These are phyloP conservation scores for Hanseniaspora uvarum DNA, from an alignment of 1,139 yeast species.

Conservation along the genomic window DNA sequence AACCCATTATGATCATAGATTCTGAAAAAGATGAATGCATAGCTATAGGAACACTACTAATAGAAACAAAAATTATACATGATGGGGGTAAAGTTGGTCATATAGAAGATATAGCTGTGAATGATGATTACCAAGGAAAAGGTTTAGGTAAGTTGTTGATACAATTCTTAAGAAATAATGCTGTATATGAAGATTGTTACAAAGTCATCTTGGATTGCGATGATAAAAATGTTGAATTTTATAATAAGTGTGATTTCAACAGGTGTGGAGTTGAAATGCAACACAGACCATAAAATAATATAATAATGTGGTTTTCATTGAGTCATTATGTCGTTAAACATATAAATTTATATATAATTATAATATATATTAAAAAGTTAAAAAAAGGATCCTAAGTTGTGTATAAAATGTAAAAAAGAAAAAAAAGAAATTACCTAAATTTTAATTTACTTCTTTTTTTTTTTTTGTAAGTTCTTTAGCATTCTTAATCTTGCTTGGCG, in stretches of 20 bases:
- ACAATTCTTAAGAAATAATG: slow-evolving; percentile 49
- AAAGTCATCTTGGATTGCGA: slow-evolving; percentile 87
- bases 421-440: too few species aligned
- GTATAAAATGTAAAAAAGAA: background rate
- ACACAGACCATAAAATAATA: slow-evolving; percentile 24
- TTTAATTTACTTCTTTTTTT: background rate
- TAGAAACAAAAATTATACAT: slow-evolving; percentile 63
- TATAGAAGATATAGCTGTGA: slow-evolving; percentile 87
- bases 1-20: slow-evolving; percentile 52
- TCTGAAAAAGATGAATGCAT: slow-evolving; percentile 33
- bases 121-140: slow-evolving; percentile 67
- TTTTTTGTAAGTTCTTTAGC: background rate
- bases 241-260: slow-evolving; percentile 70
- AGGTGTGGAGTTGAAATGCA: slow-evolving; percentile 71
- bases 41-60: slow-evolving; percentile 41
- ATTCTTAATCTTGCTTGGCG: slow-evolving; percentile 24
- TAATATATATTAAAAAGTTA: background rate
- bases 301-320: background rate
- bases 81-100: slow-evolving; percentile 82
- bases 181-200: slow-evolving; percentile 58
- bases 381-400: background rate
- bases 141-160: slow-evolving; percentile 65
- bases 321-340: background rate
- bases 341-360: background rate
- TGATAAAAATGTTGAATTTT: slow-evolving; percentile 67